A percentile compares a stretch with the other conserved stretches of the same genome.
Conservation (phyloP, 805 yeast genomes). For the Pichia rugopelliculosa region DNA sequence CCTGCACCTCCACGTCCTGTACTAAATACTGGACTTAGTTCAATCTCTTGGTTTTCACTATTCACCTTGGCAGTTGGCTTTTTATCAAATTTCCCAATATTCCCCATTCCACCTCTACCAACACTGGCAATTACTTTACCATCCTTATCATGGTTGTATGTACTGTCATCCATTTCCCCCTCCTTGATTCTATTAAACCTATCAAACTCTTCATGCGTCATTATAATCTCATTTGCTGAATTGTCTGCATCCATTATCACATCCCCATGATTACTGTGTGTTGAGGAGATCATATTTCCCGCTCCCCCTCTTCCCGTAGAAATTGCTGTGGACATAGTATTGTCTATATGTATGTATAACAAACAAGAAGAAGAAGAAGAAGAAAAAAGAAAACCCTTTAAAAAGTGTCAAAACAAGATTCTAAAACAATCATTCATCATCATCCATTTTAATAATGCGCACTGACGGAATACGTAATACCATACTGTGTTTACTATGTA, state of each 20-base stretch:
- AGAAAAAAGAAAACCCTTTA: not conserved
- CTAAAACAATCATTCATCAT: no score
- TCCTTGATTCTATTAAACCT: not conserved
- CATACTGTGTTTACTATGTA: no score
- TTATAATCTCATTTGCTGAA: constrained; percentile 21
- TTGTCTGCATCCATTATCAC: constrained; percentile 2
- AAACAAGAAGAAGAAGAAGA: no score
- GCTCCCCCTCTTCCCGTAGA: constrained; percentile 32
- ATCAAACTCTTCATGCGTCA: constrained; percentile 10
- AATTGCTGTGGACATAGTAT: constrained; percentile 18
- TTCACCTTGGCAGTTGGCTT: constrained; percentile 37
- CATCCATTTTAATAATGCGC: no score
- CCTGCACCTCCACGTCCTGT: constrained; percentile 58
- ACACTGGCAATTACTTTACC: constrained; percentile 38
- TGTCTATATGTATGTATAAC: not conserved
- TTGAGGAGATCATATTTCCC: constrained; percentile 25
- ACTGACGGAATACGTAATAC: no score
- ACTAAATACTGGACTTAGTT: constrained; percentile 34
- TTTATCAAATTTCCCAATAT: constrained; percentile 34
- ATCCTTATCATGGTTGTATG: constrained; percentile 23
- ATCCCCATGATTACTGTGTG: not conserved
- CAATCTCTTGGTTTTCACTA: constrained; percentile 32
- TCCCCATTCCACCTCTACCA: constrained; percentile 54
- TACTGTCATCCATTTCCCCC: not conserved
- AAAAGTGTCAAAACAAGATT: no score